Evolutionary conservation across 305 asterid species (phyloP), one percentile per base, ranked within the genome.

Genomic region (Rubia tinctorum): DNA sequence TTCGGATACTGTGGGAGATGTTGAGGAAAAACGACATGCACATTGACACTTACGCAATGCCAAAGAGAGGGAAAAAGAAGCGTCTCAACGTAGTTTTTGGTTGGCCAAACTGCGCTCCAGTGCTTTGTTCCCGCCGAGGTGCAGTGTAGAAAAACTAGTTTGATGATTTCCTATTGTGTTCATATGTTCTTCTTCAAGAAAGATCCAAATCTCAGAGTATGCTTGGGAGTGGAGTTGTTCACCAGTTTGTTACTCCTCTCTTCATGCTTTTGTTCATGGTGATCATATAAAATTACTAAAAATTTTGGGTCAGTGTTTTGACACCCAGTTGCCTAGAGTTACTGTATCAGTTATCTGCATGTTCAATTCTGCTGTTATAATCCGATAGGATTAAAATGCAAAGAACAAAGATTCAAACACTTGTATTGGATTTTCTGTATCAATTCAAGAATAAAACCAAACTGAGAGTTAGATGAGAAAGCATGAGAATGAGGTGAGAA

Each of bases 1-100:
- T 93, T 66, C 97, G 80, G 64, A 84, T 85, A 39, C 81, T 93
- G 72, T 93, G 98, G 98, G 84, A 93, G 64, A 72, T 93, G 88
- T 75, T 93, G 76, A 83, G 83, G 86, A 86, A 80, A 79, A 88
- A 87, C n/a, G 86, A 89, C 62, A 66, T 63, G 22, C 73, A 80
- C n/a, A 71, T 81, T 8, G 68, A 77, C 22, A 77, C 25, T 13
- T 51, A 71, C 23, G 55, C 59, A 18, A 53, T 53, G 37, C 13
- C 39, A 6, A 20, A 71, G 75, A 71, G 71, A 34, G 71, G 74
- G 25, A 82, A 71, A 30, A 82, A 77, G 73, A 76, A 44, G 49
- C 61, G 74, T 9, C 75, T 68, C 42, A 86, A 84, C 87, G 79
- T 68, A 60, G 55, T 73, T 60, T 60, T 81, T 40, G 78, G 75